Conservation (phyloP, 2,329 filamentous ascomycete genomes). For the Penicillium sp. region DNA sequence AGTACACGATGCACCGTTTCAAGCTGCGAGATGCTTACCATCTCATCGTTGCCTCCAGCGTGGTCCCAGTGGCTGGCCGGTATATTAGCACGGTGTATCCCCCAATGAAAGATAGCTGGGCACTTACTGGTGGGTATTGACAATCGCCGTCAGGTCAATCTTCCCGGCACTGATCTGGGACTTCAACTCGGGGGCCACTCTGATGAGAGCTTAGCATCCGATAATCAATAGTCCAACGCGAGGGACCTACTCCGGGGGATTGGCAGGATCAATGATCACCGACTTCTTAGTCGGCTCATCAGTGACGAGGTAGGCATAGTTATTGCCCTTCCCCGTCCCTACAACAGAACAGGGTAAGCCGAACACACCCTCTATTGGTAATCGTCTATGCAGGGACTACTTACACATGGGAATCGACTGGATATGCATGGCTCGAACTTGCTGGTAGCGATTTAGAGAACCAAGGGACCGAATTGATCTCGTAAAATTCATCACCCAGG, state of each 20-base stretch:
- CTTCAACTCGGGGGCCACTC: conserved; percentile 62
- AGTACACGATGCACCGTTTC: background rate
- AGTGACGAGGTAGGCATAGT: conserved; percentile 50
- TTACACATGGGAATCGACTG: conserved; percentile 52
- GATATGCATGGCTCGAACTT: conserved; percentile 45
- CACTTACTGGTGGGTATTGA: conserved; percentile 93
- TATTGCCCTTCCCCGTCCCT: conserved; percentile 44
- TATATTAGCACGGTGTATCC: conserved; percentile 7
- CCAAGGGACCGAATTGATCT: conserved; percentile 19
- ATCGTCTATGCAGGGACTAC: conserved; percentile 14
- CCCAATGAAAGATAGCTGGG: no score
- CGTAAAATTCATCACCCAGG: conserved; percentile 29
- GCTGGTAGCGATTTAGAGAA: conserved; percentile 9
- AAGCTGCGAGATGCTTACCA: conserved; percentile 50
- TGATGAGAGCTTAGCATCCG: conserved; percentile 24
- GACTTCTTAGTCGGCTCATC: conserved; percentile 48
- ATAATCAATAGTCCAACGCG: background rate
- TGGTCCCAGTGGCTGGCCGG: conserved; percentile 78
- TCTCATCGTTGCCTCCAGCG: conserved; percentile 79
- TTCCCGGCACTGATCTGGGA: conserved; percentile 64
- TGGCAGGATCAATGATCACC: conserved; percentile 49
- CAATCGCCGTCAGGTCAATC: conserved; percentile 80
- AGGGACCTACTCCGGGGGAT: conserved; percentile 45
- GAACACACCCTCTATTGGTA: background rate
- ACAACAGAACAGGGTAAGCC: background rate